These are phyloP conservation scores for Passalora sequoiae DNA, from an alignment of 2,329 filamentous ascomycete genomes.

Conservation along the genomic window DNA sequence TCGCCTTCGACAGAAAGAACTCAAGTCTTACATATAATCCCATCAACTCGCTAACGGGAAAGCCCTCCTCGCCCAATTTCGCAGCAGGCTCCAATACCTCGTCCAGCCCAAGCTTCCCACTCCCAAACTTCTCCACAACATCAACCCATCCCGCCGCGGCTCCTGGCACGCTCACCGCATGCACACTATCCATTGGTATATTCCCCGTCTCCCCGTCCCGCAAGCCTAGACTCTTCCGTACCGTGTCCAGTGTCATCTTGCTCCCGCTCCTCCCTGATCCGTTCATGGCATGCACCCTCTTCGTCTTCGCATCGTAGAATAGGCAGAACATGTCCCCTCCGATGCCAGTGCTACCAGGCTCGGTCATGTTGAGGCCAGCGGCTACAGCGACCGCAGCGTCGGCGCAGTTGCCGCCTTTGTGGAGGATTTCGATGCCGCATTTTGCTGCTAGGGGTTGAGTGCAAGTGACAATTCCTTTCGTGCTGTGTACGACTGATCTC, in stretches of 20 bases:
- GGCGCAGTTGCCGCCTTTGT: conserved; percentile 85
- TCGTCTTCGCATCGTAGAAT: conserved; percentile 78
- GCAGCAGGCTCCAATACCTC: conserved; percentile 80
- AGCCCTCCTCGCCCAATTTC: conserved; percentile 78
- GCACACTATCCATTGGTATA: conserved; percentile 71
- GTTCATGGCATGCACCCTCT: conserved; percentile 80
- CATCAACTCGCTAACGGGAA: conserved; percentile 78
- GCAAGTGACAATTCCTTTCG: conserved; percentile 83
- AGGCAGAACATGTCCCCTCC: conserved; percentile 97
- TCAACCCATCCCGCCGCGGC: conserved; percentile 93
- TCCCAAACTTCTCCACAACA: conserved; percentile 80
- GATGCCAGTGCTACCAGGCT: conserved; percentile 88
- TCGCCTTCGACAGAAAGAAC: neutral
- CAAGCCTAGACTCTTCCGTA: conserved; percentile 65
- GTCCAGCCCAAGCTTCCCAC: conserved; percentile 70
- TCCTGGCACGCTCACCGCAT: conserved; percentile 81
- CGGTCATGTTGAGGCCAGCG: conserved; percentile 86
- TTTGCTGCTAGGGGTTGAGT: conserved; percentile 85
- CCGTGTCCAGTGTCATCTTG: conserved; percentile 62
- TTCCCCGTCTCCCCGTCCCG: conserved; percentile 50
- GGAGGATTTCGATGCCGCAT: conserved; percentile 79
- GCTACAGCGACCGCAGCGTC: conserved; percentile 96
- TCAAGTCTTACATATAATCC: conserved; percentile 56
- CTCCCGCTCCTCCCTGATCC: conserved; percentile 80
- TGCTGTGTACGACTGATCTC: conserved; percentile 88